Evolutionary conservation across 306 rosid genomes (phyloP).

Genomic region (Ceratonia siliqua): DNA sequence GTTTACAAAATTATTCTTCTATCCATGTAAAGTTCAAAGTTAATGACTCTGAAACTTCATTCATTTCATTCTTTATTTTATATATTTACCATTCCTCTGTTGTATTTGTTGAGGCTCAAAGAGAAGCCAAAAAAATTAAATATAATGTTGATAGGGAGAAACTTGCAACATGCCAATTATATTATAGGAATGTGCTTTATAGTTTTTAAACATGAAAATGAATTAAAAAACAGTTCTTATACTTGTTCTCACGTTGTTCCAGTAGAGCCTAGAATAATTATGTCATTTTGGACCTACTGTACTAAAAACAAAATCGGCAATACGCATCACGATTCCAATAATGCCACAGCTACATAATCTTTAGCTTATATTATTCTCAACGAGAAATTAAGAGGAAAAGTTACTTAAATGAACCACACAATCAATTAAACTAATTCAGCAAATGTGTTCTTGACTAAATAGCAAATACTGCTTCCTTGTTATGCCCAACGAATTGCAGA

Average conservation of each 20-base stretch:
- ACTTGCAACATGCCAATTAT: background rate
- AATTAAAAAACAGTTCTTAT: background rate
- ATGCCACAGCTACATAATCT: background rate
- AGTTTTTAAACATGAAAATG: background rate
- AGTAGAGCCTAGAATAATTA: background rate
- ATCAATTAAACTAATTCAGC: background rate
- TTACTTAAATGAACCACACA: background rate
- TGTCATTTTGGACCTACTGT: background rate
- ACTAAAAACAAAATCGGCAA: background rate
- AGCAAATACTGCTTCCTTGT: background rate
- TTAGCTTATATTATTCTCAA: background rate
- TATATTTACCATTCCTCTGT: background rate
- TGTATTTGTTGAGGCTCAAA: no score
- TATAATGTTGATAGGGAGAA: background rate
- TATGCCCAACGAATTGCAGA: background rate
- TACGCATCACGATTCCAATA: background rate
- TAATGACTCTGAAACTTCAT: background rate
- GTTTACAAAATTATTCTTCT: background rate
- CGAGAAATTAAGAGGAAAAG: background rate
- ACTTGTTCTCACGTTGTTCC: background rate
- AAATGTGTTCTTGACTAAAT: background rate
- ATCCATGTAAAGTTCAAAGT: background rate
- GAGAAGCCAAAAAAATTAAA: background rate
- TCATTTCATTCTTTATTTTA: background rate
- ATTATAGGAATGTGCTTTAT: background rate